phyloP scores from a whole-genome alignment of 78 protist genomes.

The Protostelium mycophagum region DNA sequence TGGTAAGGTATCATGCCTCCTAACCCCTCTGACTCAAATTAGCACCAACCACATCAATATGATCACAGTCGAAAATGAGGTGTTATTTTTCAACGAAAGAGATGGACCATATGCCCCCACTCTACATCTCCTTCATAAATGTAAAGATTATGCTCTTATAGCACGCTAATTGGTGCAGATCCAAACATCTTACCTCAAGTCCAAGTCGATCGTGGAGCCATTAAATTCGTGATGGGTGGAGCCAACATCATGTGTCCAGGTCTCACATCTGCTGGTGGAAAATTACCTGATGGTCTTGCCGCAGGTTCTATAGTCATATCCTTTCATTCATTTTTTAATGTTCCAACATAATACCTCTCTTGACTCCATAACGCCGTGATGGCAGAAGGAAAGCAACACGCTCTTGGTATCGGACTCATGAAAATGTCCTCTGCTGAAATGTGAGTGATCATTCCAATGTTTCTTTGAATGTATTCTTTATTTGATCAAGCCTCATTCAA shows the following conservation, averaged over 20 bases:
- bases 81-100: conserved; percentile 53
- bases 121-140: conserved; percentile 50
- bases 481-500: background rate
- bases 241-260: conserved; percentile 66
- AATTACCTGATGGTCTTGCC: conserved; percentile 41
- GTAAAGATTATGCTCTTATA: conserved; percentile 4
- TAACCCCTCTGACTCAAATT: background rate
- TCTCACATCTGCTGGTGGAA: conserved; percentile 58
- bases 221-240: conserved; percentile 54
- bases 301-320: conserved; percentile 19
- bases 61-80: conserved; percentile 39
- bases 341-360: too few relatives aligned
- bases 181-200: conserved; percentile 55
- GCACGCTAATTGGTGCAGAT: conserved; percentile 5
- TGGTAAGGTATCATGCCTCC: background rate
- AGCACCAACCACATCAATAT: conserved; percentile 37
- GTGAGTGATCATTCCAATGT: conserved; percentile 9
- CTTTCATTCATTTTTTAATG: background rate
- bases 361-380: conserved; percentile 21
- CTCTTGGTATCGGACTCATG: conserved; percentile 42
- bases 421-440: conserved; percentile 59
- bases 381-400: conserved; percentile 65
- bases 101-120: conserved; percentile 66
- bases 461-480: background rate
- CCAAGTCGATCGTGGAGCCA: conserved; percentile 64